Percentiles rank a stretch among this genome's conserved stretches.
phyloP scores from a whole-genome alignment of 345 rosid genomes.

The Bruguiera gymnorhiza region DNA sequence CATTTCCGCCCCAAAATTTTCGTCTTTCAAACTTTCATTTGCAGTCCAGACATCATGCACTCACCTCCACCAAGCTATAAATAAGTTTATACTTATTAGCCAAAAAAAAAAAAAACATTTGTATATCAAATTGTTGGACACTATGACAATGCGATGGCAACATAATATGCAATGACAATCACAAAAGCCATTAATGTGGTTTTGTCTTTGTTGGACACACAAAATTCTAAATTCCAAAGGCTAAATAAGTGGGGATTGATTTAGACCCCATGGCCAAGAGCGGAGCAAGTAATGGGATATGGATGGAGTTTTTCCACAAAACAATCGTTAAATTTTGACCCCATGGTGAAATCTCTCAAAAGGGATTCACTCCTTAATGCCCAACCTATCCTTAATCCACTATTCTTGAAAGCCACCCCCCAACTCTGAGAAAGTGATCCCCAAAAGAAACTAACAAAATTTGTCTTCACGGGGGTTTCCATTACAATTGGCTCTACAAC shows the following conservation, averaged over 20 bases:
- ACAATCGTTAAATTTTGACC: not conserved
- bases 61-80: too few species aligned
- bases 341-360: not conserved
- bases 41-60: too few species aligned
- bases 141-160: not conserved
- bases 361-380: not conserved
- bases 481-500: too few species aligned
- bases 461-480: too few species aligned
- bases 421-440: too few species aligned
- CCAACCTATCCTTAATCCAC: not conserved
- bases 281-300: not conserved
- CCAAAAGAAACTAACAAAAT: too few species aligned
- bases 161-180: not conserved
- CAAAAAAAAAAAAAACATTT: too few species aligned
- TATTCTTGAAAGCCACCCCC: not conserved
- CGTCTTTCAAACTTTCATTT: not conserved
- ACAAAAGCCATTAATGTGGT: not conserved
- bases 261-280: not conserved
- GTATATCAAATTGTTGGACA: not conserved
- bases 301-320: not conserved
- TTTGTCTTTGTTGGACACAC: not conserved
- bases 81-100: too few species aligned
- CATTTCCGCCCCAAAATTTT: not conserved
- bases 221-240: too few species aligned
- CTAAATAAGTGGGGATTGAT: too few species aligned